phyloP scores from a whole-genome alignment of 202 grass and related monocot species.

The Schoenoplectus triqueter region DNA sequence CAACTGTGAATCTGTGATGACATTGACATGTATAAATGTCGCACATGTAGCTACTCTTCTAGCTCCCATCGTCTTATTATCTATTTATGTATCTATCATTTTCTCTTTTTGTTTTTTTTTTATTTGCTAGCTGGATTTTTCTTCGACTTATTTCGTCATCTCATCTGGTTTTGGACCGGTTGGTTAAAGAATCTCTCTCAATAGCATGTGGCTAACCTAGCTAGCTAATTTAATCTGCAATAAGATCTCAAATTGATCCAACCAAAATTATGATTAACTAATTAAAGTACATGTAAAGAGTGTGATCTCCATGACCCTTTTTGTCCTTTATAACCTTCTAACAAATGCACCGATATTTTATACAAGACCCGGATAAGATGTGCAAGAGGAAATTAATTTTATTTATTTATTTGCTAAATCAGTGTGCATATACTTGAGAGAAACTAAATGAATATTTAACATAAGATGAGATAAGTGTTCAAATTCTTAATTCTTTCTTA shows the following conservation, averaged over 20 bases:
- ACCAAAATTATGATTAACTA: background rate
- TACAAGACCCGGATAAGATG: too few species aligned
- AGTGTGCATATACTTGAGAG: too few species aligned
- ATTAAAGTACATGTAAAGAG: conserved; percentile 1
- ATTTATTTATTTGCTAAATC: background rate
- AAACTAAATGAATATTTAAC: too few species aligned
- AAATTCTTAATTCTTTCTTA: too few species aligned
- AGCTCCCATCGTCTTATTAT: background rate
- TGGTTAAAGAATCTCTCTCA: conserved; percentile 3
- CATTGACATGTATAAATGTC: background rate
- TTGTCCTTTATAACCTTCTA: too few species aligned
- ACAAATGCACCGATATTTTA: too few species aligned
- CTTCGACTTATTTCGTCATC: background rate
- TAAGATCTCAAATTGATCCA: background rate
- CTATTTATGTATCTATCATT: background rate
- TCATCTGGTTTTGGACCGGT: background rate
- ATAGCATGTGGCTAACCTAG: background rate
- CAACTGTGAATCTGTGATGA: background rate
- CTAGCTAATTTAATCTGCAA: background rate
- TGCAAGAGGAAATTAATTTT: too few species aligned
- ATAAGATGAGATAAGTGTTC: too few species aligned
- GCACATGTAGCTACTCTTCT: background rate
- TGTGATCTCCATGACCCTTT: background rate
- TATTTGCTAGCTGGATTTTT: background rate
- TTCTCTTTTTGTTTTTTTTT: background rate